A percentile compares a stretch with the other conserved stretches of the same genome.
phyloP scores from a whole-genome alignment of 2,329 filamentous ascomycete species.

The Cercospora brassicicola region DNA sequence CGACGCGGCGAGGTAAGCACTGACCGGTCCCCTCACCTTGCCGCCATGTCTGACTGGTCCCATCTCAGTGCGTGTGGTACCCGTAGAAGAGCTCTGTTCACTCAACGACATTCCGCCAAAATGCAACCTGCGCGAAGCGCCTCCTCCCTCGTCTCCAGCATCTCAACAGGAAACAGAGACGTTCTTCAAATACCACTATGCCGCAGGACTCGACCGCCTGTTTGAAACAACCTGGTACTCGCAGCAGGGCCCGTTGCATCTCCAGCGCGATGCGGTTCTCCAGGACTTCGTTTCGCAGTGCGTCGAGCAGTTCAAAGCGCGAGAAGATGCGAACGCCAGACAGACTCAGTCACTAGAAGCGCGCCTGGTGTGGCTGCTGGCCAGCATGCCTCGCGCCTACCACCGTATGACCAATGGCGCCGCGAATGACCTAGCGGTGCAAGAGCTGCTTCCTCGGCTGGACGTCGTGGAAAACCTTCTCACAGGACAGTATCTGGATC shows the following conservation, averaged over 20 bases:
- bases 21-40: not conserved
- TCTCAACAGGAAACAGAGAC: conserved; percentile 68
- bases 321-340: conserved; percentile 24
- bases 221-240: conserved; percentile 84
- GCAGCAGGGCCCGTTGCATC: conserved; percentile 52
- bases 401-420: conserved; percentile 48
- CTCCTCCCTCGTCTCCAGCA: conserved; percentile 46
- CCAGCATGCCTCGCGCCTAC: conserved; percentile 48
- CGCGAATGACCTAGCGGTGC: conserved; percentile 47
- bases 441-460: conserved; percentile 66
- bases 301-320: conserved; percentile 48
- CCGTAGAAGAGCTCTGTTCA: conserved; percentile 60
- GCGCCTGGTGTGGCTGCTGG: conserved; percentile 60
- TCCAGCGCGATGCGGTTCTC: conserved; percentile 59
- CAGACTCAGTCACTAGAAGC: conserved; percentile 55
- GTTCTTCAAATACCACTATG: conserved; percentile 75
- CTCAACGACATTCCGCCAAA: conserved; percentile 29
- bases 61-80: conserved; percentile 50
- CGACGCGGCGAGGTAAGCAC: conserved; percentile 35
- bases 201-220: conserved; percentile 69
- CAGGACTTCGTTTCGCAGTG: conserved; percentile 68
- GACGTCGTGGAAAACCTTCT: conserved; percentile 74
- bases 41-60: conserved; percentile 3
- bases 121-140: conserved; percentile 25
- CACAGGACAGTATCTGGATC: conserved; percentile 68